Percentiles rank a stretch among this genome's conserved stretches.
Evolutionary conservation across 495 filamentous ascomycete genomes (phyloP).

Genomic region (Neurospora tetraspora): DNA sequence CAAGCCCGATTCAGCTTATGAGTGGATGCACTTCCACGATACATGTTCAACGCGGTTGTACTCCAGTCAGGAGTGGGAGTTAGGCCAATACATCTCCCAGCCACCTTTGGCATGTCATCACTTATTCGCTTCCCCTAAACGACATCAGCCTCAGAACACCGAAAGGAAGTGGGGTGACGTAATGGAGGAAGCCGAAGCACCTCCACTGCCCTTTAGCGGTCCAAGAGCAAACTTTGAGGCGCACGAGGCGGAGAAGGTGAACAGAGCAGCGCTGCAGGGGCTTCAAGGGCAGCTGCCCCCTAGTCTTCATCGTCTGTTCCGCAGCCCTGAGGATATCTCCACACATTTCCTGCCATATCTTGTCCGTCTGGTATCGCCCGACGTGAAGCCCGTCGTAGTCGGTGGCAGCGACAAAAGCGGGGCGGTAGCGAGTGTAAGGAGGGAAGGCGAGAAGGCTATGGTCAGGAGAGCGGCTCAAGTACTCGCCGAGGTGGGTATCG

Average conservation of each 20-base stretch:
- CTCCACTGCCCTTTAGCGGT: conserved; percentile 64
- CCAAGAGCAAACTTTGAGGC: conserved; percentile 70
- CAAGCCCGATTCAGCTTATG: conserved; percentile 78
- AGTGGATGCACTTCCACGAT: conserved; percentile 95
- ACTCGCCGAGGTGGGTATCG: conserved; percentile 68
- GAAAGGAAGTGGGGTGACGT: conserved; percentile 32
- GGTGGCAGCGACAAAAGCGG: conserved; percentile 53
- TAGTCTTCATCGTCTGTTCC: conserved; percentile 62
- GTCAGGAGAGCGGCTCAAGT: conserved; percentile 69
- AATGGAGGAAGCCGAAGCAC: conserved; percentile 40
- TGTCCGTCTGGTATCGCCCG: conserved; percentile 70
- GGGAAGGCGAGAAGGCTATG: conserved; percentile 70
- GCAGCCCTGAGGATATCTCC: conserved; percentile 60
- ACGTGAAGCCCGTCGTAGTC: conserved; percentile 86
- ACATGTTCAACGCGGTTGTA: conserved; percentile 63
- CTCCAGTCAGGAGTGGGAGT: conserved; percentile 76
- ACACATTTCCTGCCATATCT: conserved; percentile 79
- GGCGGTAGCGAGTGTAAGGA: conserved; percentile 74
- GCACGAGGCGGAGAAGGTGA: conserved; percentile 61
- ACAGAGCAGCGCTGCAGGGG: conserved; percentile 42
- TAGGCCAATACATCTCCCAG: conserved; percentile 73
- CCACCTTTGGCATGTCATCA: conserved; percentile 84
- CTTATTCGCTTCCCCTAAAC: conserved; percentile 64
- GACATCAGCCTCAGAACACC: conserved; percentile 23
- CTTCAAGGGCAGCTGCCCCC: conserved; percentile 47